These are phyloP conservation scores for Thalassiosira oceanica DNA, from an alignment of 352 stramenopile species.

Conservation along the genomic window DNA sequence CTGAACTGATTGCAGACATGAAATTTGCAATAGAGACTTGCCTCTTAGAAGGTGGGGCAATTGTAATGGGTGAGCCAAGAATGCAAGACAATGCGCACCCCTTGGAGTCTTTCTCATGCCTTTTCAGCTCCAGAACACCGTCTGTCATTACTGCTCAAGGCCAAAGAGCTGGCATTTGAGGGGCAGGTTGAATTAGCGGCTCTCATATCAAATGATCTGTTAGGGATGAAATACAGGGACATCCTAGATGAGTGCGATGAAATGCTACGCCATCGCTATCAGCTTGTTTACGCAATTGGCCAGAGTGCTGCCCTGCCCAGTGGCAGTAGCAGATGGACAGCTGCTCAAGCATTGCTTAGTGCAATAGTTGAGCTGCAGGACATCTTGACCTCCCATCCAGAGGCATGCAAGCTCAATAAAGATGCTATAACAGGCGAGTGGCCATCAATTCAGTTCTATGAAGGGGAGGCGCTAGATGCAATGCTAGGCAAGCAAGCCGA, in stretches of 20 bases:
- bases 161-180: constrained; percentile 60
- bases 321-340: constrained; percentile 71
- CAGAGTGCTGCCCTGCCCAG: constrained; percentile 58
- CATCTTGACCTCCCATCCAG: constrained; percentile 8
- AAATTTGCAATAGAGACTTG: constrained; percentile 33
- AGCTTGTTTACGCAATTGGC: constrained; percentile 87
- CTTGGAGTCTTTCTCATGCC: too few relatives aligned
- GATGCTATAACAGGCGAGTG: constrained; percentile 23
- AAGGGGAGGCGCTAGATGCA: constrained; percentile 17
- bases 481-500: constrained; percentile 28
- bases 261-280: constrained; percentile 85
- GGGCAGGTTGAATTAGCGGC: constrained; percentile 7
- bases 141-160: constrained; percentile 87
- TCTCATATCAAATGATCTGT: constrained; percentile 45
- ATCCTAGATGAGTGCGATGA: constrained; percentile 88
- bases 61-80: too few relatives aligned
- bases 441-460: constrained; percentile 37
- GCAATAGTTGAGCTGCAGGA: constrained; percentile 35
- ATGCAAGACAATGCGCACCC: too few relatives aligned
- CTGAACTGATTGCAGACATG: constrained; percentile 20
- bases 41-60: constrained; percentile 44
- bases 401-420: constrained; percentile 22
- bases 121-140: constrained; percentile 87
- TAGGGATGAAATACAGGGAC: constrained; percentile 79
- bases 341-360: constrained; percentile 72